Evolutionary conservation across 2,329 filamentous ascomycete species (phyloP).

Genomic region (Magnaporthales sp.): DNA sequence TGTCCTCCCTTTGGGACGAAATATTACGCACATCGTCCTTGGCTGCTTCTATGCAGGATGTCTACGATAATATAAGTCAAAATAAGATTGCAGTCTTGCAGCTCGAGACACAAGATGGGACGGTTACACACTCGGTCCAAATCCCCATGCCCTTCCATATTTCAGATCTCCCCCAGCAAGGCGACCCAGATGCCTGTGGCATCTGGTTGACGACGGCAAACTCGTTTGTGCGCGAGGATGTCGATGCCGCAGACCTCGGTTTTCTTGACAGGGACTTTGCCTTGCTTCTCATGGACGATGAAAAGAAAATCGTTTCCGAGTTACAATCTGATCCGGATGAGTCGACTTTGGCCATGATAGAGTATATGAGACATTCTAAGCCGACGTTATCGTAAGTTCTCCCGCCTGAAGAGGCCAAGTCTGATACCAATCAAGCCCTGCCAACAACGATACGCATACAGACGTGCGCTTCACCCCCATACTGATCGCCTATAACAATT

Average conservation of each 20-base stretch:
- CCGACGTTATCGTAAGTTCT: slow-evolving; percentile 51
- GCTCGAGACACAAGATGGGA: slow-evolving; percentile 54
- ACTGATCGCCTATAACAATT: background rate
- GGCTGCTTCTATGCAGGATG: slow-evolving; percentile 71
- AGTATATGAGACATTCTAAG: slow-evolving; percentile 69
- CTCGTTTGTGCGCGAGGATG: slow-evolving; percentile 40
- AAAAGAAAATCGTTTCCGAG: slow-evolving; percentile 62
- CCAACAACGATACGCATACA: too few relatives aligned
- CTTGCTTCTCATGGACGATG: slow-evolving; percentile 74
- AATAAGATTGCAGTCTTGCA: slow-evolving; percentile 82
- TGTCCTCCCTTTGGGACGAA: slow-evolving; percentile 60
- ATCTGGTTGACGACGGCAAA: slow-evolving; percentile 86
- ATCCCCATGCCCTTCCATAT: slow-evolving; percentile 61
- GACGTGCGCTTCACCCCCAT: background rate
- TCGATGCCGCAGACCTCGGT: slow-evolving; percentile 37
- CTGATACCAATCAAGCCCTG: background rate
- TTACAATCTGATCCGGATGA: slow-evolving; percentile 71
- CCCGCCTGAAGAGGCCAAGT: background rate
- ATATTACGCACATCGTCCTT: slow-evolving; percentile 67
- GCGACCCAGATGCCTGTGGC: slow-evolving; percentile 48
- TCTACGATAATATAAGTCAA: slow-evolving; percentile 72
- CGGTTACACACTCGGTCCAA: slow-evolving; percentile 54
- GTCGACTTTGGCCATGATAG: slow-evolving; percentile 67
- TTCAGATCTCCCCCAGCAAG: slow-evolving; percentile 60
- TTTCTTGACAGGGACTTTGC: slow-evolving; percentile 81